phyloP scores from a whole-genome alignment of 495 filamentous ascomycete genomes.

The Lasiosphaeris hirsuta region DNA sequence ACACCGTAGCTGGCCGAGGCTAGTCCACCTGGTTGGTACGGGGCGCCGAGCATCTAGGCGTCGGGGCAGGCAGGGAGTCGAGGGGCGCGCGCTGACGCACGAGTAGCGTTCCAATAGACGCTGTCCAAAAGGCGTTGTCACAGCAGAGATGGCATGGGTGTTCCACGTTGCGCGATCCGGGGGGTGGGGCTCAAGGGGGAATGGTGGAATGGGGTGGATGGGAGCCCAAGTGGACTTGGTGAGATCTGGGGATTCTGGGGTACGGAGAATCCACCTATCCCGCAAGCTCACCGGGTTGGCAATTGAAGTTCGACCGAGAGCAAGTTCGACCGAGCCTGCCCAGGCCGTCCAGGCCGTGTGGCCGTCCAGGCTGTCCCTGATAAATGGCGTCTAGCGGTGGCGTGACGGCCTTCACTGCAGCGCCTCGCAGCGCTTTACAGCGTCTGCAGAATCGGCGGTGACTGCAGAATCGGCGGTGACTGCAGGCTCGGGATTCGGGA shows the following conservation, averaged over 20 bases:
- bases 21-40: constrained; percentile 13
- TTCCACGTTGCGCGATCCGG: constrained; percentile 8
- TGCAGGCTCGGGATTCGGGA: constrained; percentile 4
- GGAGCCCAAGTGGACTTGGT: not conserved
- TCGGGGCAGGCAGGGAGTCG: constrained; percentile 9
- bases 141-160: not conserved
- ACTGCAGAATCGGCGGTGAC: too few species aligned
- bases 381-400: too few species aligned
- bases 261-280: constrained; percentile 23
- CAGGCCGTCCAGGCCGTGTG: too few species aligned
- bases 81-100: constrained; percentile 6
- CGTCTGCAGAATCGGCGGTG: too few species aligned
- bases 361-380: too few species aligned
- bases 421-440: too few species aligned
- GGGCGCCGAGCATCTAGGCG: not conserved
- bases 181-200: constrained; percentile 4
- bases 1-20: not conserved
- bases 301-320: not conserved
- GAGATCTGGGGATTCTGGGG: not conserved
- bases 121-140: not conserved
- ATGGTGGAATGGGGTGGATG: not conserved
- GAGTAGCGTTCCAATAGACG: constrained; percentile 9
- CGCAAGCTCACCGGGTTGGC: not conserved
- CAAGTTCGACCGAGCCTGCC: constrained; percentile 4
- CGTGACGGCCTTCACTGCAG: too few species aligned